Evolutionary conservation across 805 yeast genomes (phyloP), one percentile per base, ranked within the genome.

Genomic region (Brettanomyces naardenensis): DNA sequence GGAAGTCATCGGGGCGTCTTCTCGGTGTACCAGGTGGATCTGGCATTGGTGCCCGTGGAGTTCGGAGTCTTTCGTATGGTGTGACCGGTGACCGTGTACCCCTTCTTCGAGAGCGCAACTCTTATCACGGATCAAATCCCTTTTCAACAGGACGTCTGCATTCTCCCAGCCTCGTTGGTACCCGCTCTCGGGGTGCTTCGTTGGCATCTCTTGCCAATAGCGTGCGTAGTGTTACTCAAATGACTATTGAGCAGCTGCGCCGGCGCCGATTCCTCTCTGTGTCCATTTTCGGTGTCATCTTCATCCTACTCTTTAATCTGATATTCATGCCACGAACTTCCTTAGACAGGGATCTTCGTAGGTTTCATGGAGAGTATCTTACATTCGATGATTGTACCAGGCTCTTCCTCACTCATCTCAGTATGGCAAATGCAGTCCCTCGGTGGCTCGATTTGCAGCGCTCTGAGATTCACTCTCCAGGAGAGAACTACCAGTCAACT

Each of bases 271-370:
- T 77, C 40, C 31, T 49, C 4, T 34, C 42, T 11, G 39, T 47
- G 17, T 43, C 41, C 6, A 32, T 47, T 3, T 47, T 47, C 28
- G 58, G 70, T 55, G 62, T 69, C 46, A 66, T 69, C 43, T 60
- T 69, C 33, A 52, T 64, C 18, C 83, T 85, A 1, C 42, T 76
- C 2, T 76, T 83, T 52, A 74, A 83, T 29, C 63, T 85, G 35
- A 74, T 80, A 0, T 88, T 88, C 54, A 64, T 87, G 13, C 96
- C 95, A 2, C 59, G 95, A 40, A 85, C 97, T 1, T 84, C 95
- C 2, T 62, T 86, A 15, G 75, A 82, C 35, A 64, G 95, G 45
- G 96, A 89, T 57, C 75, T 83, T 49, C 70, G 90, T 48, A 62
- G 95, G 35, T 56, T 85, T 45, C 85, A 86, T 58, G 78, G 80